Percentiles rank a stretch among this genome's conserved stretches.
Evolutionary conservation across 768 basidiomycete genomes (phyloP).

Genomic region (Tremella fuciformis): DNA sequence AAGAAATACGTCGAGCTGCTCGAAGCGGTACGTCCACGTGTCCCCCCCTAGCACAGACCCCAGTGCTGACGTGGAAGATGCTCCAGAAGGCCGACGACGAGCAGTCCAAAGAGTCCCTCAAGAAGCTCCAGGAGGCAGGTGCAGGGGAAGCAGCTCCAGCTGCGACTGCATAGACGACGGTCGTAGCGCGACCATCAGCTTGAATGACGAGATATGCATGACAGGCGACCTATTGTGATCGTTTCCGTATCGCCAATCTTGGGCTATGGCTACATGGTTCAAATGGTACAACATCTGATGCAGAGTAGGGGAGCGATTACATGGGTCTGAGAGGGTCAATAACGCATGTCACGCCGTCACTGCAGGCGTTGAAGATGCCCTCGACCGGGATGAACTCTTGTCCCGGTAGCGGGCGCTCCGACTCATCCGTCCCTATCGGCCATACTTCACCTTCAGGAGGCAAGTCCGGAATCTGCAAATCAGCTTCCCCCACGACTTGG

Average conservation of each 20-base stretch:
- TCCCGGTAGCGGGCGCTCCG: slow-evolving; percentile 37
- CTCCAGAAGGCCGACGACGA: slow-evolving; percentile 59
- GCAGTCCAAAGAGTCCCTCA: slow-evolving; percentile 60
- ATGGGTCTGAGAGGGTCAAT: slow-evolving; percentile 15
- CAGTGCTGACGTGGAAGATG: slow-evolving; percentile 54
- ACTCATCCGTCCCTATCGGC: slow-evolving; percentile 42
- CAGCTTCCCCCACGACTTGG: not conserved
- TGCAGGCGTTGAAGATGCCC: slow-evolving; percentile 42
- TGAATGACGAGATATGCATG: too few relatives aligned
- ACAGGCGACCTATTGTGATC: too few relatives aligned
- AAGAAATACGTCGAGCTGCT: slow-evolving; percentile 73
- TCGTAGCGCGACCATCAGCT: too few relatives aligned
- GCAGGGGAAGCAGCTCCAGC: slow-evolving; percentile 33
- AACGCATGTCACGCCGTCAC: slow-evolving; percentile 42
- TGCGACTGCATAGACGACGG: too few relatives aligned
- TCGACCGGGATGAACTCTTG: slow-evolving; percentile 44
- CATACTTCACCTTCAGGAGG: slow-evolving; percentile 29
- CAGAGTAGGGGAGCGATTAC: too few relatives aligned
- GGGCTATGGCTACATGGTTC: too few relatives aligned
- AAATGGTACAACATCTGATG: too few relatives aligned
- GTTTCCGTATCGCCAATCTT: too few relatives aligned
- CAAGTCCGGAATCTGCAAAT: slow-evolving; percentile 34
- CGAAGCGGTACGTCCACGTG: slow-evolving; percentile 58
- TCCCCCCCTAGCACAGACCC: not conserved
- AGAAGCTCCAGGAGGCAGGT: slow-evolving; percentile 58